These are phyloP conservation scores for Vitis amurensis DNA, from an alignment of 164 flowering plant genomes.

Conservation along the genomic window DNA sequence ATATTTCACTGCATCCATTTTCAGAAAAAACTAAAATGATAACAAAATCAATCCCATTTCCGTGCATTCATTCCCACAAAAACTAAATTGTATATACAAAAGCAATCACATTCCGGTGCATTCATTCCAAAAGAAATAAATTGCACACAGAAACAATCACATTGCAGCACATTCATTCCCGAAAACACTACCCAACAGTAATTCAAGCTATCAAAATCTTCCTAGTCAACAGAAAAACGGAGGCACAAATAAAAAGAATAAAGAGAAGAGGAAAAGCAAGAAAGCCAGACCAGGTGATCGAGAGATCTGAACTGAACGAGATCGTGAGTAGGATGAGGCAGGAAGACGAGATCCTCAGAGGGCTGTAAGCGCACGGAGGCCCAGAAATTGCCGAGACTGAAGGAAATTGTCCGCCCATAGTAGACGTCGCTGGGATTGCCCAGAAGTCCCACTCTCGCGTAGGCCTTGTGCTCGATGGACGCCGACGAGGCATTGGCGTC, in stretches of 20 bases:
- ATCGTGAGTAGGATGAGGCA: slow-evolving; percentile 81
- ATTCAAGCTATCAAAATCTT: too few species aligned
- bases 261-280: background rate
- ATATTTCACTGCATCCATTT: too few species aligned
- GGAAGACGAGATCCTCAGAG: slow-evolving; percentile 67
- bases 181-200: too few species aligned
- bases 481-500: background rate
- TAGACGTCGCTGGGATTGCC: slow-evolving; percentile 97
- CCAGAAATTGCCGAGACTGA: slow-evolving; percentile 78
- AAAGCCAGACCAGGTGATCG: slow-evolving; percentile 49
- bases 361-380: slow-evolving; percentile 68
- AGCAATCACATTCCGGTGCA: too few species aligned
- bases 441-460: slow-evolving; percentile 75
- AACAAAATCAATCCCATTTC: too few species aligned
- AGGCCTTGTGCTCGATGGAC: slow-evolving; percentile 62
- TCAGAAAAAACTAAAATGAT: too few species aligned
- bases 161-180: too few species aligned
- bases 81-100: too few species aligned
- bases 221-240: background rate
- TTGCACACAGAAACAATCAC: too few species aligned
- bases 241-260: background rate
- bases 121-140: too few species aligned
- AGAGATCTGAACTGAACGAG: slow-evolving; percentile 69
- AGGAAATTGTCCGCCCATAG: slow-evolving; percentile 73
- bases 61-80: too few species aligned